A percentile compares a stretch with the other conserved stretches of the same genome.
Evolutionary conservation across 768 basidiomycete species (phyloP).

Genomic region (Candolleomyces eurysporus): DNA sequence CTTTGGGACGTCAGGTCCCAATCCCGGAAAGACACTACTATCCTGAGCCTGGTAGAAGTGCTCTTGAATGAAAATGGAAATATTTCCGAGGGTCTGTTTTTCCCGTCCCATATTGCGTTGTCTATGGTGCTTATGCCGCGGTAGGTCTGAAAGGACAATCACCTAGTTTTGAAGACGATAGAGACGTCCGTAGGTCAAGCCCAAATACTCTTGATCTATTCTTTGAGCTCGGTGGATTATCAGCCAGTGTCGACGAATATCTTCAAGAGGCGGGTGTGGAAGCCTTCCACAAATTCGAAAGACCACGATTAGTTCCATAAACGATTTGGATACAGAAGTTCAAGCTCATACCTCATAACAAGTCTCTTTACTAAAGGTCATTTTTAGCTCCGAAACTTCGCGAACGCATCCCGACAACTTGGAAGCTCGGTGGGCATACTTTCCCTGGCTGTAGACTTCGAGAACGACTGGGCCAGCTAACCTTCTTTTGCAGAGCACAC

Average conservation of each 20-base stretch:
- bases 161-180: slow-evolving; percentile 60
- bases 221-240: background rate
- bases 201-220: background rate
- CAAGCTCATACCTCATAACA: slow-evolving; percentile 4
- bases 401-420: slow-evolving; percentile 72
- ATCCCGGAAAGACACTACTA: no score
- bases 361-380: slow-evolving; percentile 2
- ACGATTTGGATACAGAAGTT: slow-evolving; percentile 66
- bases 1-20: no score
- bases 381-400: slow-evolving; percentile 65
- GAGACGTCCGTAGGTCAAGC: slow-evolving; percentile 58
- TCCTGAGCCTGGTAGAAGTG: slow-evolving; percentile 51
- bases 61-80: slow-evolving; percentile 37
- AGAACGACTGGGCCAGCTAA: slow-evolving; percentile 62
- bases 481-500: slow-evolving; percentile 72
- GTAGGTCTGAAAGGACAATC: slow-evolving; percentile 23
- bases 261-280: slow-evolving; percentile 67
- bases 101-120: background rate
- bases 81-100: slow-evolving; percentile 28
- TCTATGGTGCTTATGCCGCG: slow-evolving; percentile 18
- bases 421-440: slow-evolving; percentile 77
- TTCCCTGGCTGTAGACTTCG: slow-evolving; percentile 69
- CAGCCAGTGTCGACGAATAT: slow-evolving; percentile 68
- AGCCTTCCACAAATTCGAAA: slow-evolving; percentile 60
- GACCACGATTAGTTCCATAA: slow-evolving; percentile 49